Evolutionary conservation across 306 rosid species (phyloP), one percentile per base, ranked within the genome.

Genomic region (Ammopiptanthus mongolicus): DNA sequence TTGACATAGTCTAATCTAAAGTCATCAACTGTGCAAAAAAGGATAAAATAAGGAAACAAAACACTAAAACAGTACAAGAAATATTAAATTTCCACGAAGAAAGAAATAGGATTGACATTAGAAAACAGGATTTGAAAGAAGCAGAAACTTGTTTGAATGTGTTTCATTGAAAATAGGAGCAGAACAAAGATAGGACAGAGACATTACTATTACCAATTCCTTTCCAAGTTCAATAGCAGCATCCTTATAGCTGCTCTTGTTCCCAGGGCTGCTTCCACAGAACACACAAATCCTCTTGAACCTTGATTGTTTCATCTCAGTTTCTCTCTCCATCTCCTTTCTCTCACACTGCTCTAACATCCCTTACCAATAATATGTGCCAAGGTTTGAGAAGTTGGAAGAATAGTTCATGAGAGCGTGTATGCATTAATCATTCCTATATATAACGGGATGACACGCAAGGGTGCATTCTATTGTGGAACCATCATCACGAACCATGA

Each of bases 211-310:
- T 88, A 90, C 96, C 86, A 90, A 64, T 78, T 86, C 96, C 55
- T 78, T 77, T 15, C 87, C 96, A 36, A 90, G 96, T 74, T 88
- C 91, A 78, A 90, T 86, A 77, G 96, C 93, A 75, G 96, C 91
- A 39, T 90, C 96, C 74, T 82, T 85, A 63, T 90, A 90, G 60
- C 66, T 82, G 57, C 48, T 85, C 75, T 90, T 90, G 67, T 88
- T 90, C 39, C 96, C 93, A 0, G 91, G 87, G 76, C 96, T 90
- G 51, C 96, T 90, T 1, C 93, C 96, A 80, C 96, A 90, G 68
- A 90, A 90, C 9, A 90, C 96, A 83, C 96, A 88, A 37, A 90
- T 78, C 84, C 86, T 88, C 74, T 85, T 86, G 88, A 90, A 90
- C 41, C 77, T 86, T 5, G 93, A 84, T 78, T 48, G 73, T 47